phyloP scores from a whole-genome alignment of 78 protist species.

The Dictyostelium citrinum region DNA sequence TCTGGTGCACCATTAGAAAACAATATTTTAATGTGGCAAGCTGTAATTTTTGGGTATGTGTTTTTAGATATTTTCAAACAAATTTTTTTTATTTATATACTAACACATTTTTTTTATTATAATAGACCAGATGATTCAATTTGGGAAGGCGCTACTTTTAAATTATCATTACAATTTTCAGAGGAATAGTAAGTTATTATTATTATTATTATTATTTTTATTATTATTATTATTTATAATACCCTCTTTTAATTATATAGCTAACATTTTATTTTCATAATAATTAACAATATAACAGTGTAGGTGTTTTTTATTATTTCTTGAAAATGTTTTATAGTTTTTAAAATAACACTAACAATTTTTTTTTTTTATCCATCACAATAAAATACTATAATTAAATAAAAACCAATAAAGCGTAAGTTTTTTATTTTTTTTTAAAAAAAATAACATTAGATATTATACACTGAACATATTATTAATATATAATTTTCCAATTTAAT shows the following conservation, averaged over 20 bases:
- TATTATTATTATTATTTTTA: neutral
- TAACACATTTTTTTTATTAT: neutral
- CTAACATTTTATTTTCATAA: neutral
- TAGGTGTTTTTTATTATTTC: neutral
- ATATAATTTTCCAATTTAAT: neutral
- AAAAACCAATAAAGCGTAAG: neutral
- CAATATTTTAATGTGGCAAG: constrained; percentile 98
- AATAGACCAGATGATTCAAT: constrained; percentile 96
- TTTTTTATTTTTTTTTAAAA: too few species aligned
- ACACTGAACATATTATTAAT: neutral
- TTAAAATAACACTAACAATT: neutral
- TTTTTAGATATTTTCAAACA: neutral
- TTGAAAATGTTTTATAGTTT: neutral
- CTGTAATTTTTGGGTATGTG: constrained; percentile 98
- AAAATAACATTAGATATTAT: too few species aligned
- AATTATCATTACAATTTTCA: constrained; percentile 94
- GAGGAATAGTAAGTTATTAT: constrained; percentile 91
- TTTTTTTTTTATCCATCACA: neutral
- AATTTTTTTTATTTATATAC: too few species aligned
- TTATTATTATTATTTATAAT: neutral
- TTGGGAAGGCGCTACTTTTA: constrained; percentile 99
- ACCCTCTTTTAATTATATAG: neutral
- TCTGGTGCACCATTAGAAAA: constrained; percentile 95
- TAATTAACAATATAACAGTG: neutral
- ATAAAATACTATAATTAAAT: neutral